Evolutionary conservation across 2,329 filamentous ascomycete species (phyloP), one percentile per base, ranked within the genome.

Genomic region (Arachnomyces sp.): DNA sequence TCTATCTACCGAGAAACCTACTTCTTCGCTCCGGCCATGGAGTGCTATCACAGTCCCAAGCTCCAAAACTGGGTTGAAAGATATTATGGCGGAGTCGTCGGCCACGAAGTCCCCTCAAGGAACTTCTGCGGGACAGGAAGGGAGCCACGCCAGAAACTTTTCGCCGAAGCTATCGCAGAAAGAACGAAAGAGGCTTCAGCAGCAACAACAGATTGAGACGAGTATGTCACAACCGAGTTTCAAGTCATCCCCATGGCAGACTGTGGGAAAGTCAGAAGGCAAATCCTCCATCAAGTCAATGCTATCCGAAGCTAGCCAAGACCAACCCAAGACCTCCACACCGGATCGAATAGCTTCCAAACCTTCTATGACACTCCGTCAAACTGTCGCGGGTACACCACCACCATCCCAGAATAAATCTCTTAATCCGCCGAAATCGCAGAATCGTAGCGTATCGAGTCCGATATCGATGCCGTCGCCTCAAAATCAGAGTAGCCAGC

Each of bases 101-200:
- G 57, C 60, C 17, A 64, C 57, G 16, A 65, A 67, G 31, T 65
- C 71, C 2, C 77, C 75, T 1, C 50, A 74, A 25, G 73, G 66
- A 0, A 63, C 78, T 37, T 69, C 69, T 5, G 61, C 60, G 16
- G 63, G 69, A 38, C 62, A 66, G 15, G 64, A 67, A 43, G 63
- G 49, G 47, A 51, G 60, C 58, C 31, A 49, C 51, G 30, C 53
- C 49, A 39, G 61, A 53, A 52, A 54, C 52, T 55, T 66, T 17
- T 59, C 66, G 29, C 62, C 67, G 0, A 94, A 85, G 57, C 64
- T 94, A 49, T 94, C 89, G 0, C 92, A 96, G 52, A 94, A 92
- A 56, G 89, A 95, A 59, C 80, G 88, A 15, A 96, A 94, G 65
- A 84, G 77, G 56, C 77, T 88, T 48, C 77, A 87, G 52, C 82